Base-by-base conservation (phyloP, 2,329 filamentous ascomycete genomes). In the Pseudocercospora crystallina region DNA sequence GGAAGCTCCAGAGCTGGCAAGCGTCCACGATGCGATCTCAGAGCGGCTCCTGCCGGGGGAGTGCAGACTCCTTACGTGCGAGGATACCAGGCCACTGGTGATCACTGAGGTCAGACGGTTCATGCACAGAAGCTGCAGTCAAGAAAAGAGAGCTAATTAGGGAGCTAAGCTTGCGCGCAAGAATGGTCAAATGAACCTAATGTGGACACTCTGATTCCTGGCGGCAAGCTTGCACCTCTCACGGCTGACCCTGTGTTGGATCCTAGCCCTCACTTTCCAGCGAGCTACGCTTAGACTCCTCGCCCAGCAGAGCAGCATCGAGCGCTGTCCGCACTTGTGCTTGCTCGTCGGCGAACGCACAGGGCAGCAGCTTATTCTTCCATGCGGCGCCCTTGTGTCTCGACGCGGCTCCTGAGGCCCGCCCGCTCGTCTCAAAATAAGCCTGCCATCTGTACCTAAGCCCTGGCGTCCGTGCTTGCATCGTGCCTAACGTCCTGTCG, bases 371-470 rank as follows among this genome's bases (percentile, higher is more conserved):
- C 46, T 55, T 54, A 56, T 51, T 49, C 51, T 44, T 50, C 52
- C 53, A 44, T 42, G 53, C 53, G 43, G 54, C 54, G 54, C 43
- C 40, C 52, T 47, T 37, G 48, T 55, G 42, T 43, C 51, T 40
- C 54, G 29, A 47, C 43, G 49, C 49, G 48, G 47, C 46, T 46
- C 43, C 43, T 53, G 54, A 51, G 52, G 41, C 47, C 49, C 47
- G 43, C 45, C 48, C 49, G 46, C 43, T 43, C 35, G 41, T 57
- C 61, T 59, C 49, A 61, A 62, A 63, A 62, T 63, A 63, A 61
- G 56, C 57, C 57, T 53, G 49, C 46, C 51, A 30, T 38, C 44
- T 49, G 53, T 53, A 49, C 51, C 58, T 60, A 51, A 60, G 61
- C 57, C 54, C 53, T 53, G 53, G 42, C 47, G 52, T 49, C 51